Evolutionary conservation across 1,284 basidiomycete species (phyloP).

Genomic region (Volvariella volvacea): DNA sequence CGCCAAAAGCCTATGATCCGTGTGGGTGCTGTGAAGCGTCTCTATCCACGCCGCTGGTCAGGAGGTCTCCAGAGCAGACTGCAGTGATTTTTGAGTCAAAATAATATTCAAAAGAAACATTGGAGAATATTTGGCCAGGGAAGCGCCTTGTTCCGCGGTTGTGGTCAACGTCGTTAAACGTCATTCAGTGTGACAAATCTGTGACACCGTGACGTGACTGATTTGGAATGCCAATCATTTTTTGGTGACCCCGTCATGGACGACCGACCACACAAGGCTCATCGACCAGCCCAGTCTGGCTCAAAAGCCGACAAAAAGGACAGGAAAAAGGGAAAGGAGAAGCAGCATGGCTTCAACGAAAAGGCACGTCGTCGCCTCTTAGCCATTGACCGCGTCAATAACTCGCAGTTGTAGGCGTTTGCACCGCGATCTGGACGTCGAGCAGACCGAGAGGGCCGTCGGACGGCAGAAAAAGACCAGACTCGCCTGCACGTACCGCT

Average conservation of each 20-base stretch:
- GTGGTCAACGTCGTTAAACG: no score
- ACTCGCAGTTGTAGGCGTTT: slow-evolving; percentile 63
- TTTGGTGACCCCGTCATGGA: slow-evolving; percentile 39
- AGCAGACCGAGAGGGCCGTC: slow-evolving; percentile 83
- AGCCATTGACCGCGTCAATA: slow-evolving; percentile 3
- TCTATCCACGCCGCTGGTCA: no score
- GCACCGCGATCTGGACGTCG: slow-evolving; percentile 85
- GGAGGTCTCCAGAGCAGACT: no score
- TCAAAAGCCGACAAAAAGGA: slow-evolving; percentile 73
- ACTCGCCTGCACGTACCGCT: slow-evolving; percentile 94
- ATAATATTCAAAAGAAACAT: no score
- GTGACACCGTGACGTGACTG: no score
- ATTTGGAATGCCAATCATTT: no score
- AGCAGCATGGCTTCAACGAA: slow-evolving; percentile 78
- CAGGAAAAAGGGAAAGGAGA: slow-evolving; percentile 65
- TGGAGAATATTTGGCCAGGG: no score
- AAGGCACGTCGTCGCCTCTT: slow-evolving; percentile 52
- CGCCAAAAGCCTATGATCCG: no score
- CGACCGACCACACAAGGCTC: slow-evolving; percentile 68
- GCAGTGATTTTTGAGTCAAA: no score
- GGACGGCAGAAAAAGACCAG: slow-evolving; percentile 92
- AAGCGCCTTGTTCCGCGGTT: no score
- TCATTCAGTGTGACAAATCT: no score
- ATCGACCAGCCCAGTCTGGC: slow-evolving; percentile 69
- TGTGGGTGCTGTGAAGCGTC: no score